Evolutionary conservation across 768 basidiomycete genomes (phyloP).

Genomic region (Pisolithus orientalis): DNA sequence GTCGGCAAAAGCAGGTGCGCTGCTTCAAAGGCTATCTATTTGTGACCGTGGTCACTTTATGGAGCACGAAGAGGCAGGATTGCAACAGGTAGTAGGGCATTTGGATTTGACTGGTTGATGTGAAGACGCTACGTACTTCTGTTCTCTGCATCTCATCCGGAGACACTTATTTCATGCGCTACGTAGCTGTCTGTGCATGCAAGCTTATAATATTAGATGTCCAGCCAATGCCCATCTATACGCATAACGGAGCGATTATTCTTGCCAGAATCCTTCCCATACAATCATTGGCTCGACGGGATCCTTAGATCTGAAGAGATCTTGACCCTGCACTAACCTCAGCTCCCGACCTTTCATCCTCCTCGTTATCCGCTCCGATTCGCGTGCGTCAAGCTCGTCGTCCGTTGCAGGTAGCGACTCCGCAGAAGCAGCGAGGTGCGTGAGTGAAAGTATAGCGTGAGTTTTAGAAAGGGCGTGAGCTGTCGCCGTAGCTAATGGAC

Average conservation of each 20-base stretch:
- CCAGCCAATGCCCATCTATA: background rate
- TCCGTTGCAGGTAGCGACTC: slow-evolving; percentile 58
- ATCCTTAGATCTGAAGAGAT: slow-evolving; percentile 48
- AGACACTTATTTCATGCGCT: too few species aligned
- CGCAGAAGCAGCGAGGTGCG: slow-evolving; percentile 47
- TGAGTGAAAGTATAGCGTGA: slow-evolving; percentile 61
- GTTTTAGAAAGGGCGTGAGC: slow-evolving; percentile 70
- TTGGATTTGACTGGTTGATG: too few species aligned
- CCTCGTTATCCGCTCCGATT: slow-evolving; percentile 58
- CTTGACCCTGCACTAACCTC: slow-evolving; percentile 72
- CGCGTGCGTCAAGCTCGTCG: slow-evolving; percentile 61
- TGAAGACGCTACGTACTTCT: too few species aligned
- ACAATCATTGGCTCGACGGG: slow-evolving; percentile 24
- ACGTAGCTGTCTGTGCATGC: too few species aligned
- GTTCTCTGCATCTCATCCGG: too few species aligned
- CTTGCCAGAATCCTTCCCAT: slow-evolving; percentile 32
- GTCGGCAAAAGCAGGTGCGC: too few species aligned
- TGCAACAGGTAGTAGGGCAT: too few species aligned
- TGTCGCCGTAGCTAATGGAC: slow-evolving; percentile 39
- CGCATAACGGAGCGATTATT: background rate
- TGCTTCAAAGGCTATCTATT: too few species aligned
- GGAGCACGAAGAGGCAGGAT: too few species aligned
- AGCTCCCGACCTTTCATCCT: slow-evolving; percentile 86
- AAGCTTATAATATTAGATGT: background rate
- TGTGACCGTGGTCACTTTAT: too few species aligned